Base-by-base conservation (phyloP, 306 rosid species). In the Cajanus cajan region DNA sequence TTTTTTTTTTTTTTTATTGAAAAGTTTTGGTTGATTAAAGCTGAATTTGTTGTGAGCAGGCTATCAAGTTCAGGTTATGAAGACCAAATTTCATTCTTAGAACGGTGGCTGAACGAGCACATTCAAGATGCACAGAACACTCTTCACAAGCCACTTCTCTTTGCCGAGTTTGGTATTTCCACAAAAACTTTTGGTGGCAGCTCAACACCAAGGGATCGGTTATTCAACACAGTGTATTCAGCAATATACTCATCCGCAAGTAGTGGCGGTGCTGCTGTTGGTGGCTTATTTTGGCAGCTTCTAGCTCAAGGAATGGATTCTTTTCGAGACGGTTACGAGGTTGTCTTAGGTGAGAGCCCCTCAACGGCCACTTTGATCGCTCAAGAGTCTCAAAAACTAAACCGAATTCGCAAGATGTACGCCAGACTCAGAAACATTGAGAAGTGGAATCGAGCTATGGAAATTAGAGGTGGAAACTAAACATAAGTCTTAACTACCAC, bases 251-350 rank as follows among this genome's bases (percentile, higher is more conserved):
- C 91, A 18, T 91, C 98, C 0, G 98, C 99, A 24, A 86, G 86
- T 22, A 82, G 85, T 0, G 99, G 99, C 0, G 98, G 98, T 0
- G 83, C 96, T 1, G 98, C 98, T 4, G 82, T 43, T 0, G 99
- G 99, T 0, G 96, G 97, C 74, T 62, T 91, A 21, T 95, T 91
- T 83, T 95, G 99, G 99, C 99, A 95, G 62, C 96, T 93, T 72
- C 85, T 93, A 41, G 83, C 83, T 12, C 74, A 88, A 85, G 96
- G 92, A 72, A 89, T 95, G 96, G 97, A 91, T 82, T 87, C 94
- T 16, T 93, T 84, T 67, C 78, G 94, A 47, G 96, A 95, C 2
- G 96, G 97, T 34, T 95, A 91, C 7, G 99, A 92, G 70, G 86
- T 95, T 0, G 44, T 95, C 71, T 82, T 93, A 45, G 83, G 78